Base-by-base conservation (phyloP, 306 rosid species). In the Trifolium dubium region DNA sequence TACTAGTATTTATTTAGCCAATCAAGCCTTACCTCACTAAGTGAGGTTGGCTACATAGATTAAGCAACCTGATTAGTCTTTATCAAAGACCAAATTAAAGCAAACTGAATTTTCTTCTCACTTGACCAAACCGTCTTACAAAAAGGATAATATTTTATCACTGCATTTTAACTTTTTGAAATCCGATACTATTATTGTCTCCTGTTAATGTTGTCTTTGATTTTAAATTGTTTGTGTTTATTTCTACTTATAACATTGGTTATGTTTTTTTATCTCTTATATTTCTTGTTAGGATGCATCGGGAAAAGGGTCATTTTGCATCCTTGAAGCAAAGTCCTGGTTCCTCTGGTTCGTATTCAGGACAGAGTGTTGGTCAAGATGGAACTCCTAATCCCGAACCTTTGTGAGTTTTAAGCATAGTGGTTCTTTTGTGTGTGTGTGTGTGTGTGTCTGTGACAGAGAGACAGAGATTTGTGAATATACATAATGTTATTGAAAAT, bases 241-340 rank as follows among this genome's bases (percentile, higher is more conserved):
- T 69, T 29, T 64, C 8, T 51, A 51, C 58, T 51, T 43, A 64
- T 55, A 29, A 50, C 39, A 14, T 23, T 10, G 9, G 15, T 17
- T 58, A 12, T 71, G 19, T 67, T 69, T 67, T 67, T 76, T 74
- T 14, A 46, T 69, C 18, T 65, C 59, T 46, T 66, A 62, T 47
- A n/a, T 76, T 69, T 61, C 73, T 79, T 86, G 47, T 66, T 73
- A 93, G 98, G 91, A 93, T 93, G 98, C 97, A 89, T 74, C 85
- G 97, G 53, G 89, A 89, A 77, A 92, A 89, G 81, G 97, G 97
- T 40, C 96, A 92, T 61, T 92, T 92, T 84, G 96, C 97, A 70
- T 90, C 98, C 10, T 53, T 85, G 72, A 90, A 90, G 82, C 90
- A 85, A 79, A 76, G 74, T 82, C 84, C 97, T 44, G 85, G 89